Evolutionary conservation across 495 filamentous ascomycete genomes (phyloP).

Genomic region (Lasiosphaeria ovina): DNA sequence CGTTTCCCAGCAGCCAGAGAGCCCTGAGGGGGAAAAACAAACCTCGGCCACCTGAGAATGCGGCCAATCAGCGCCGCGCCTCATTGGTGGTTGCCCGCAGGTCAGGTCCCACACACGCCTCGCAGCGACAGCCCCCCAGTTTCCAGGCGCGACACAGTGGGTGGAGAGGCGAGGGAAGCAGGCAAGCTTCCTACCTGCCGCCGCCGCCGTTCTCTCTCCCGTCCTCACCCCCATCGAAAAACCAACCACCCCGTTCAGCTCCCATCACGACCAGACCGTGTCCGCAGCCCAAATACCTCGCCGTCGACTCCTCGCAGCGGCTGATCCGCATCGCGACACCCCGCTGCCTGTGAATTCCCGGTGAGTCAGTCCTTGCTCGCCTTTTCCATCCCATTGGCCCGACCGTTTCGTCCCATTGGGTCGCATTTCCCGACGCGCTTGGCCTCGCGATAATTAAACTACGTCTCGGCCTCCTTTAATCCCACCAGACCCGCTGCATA

Average conservation of each 20-base stretch:
- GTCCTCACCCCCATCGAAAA: conserved; percentile 18
- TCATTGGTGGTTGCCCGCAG: conserved; percentile 15
- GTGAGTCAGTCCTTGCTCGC: conserved; percentile 6
- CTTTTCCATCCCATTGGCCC: background rate
- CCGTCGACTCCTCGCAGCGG: conserved; percentile 10
- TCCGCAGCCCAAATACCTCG: conserved; percentile 5
- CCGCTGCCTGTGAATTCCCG: background rate
- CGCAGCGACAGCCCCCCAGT: conserved; percentile 9
- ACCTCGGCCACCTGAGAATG: conserved; percentile 22
- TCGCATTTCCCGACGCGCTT: conserved; percentile 13
- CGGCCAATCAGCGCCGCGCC: conserved; percentile 24
- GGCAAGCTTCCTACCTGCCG: conserved; percentile 1
- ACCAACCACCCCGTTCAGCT: conserved; percentile 24
- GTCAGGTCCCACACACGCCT: conserved; percentile 23
- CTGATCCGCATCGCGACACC: conserved; percentile 6
- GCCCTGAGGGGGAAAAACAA: conserved; percentile 22
- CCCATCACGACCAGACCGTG: conserved; percentile 9
- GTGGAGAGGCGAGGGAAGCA: background rate
- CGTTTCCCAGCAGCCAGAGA: conserved; percentile 4
- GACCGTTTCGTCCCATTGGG: conserved; percentile 1
- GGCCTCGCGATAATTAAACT: background rate
- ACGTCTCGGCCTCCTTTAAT: no score
- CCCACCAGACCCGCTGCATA: conserved; percentile 1
- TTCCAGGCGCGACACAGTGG: conserved; percentile 20
- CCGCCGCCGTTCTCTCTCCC: background rate